Base-by-base conservation (phyloP, 805 yeast genomes). In the Debaryomyces hansenii region DNA sequence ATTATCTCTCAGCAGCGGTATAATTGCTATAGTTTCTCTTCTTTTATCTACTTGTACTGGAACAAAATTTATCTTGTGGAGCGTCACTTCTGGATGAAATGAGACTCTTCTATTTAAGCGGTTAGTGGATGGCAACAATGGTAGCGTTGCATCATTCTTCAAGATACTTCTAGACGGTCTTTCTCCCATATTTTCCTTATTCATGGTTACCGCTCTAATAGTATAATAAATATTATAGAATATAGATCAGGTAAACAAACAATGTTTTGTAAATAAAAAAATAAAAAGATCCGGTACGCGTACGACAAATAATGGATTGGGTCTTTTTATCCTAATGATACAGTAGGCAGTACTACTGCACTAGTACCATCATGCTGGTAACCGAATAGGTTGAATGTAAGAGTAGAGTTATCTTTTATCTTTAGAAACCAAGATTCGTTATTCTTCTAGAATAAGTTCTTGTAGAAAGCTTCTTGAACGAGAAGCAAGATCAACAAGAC, bases 51-150 rank as follows among this genome's bases (percentile, higher is more conserved):
- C 34, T 36, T 48, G 48, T 14, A 41, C 55, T 7, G 65, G 69
- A 38, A 66, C 64, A 49, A 63, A 60, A 48, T 66, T 82, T 53
- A 76, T 73, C 56, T 82, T 79, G 56, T 83, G 87, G 35, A 84
- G 69, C 3, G 86, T 83, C 0, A 83, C 88, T 53, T 83, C 87
- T 1, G 87, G 87, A 0, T 91, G 91, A 70, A 87, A 87, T 4
- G 90, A 83, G 4, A 87, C 92, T 20, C 92, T 65, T 47, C 92
- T 65, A 32, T 66, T 56, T n/a, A 39, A 24, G n/a, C 42, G 28
- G 15, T 27, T 28, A 12, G 20, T 27, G 21, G 47, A 53, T 39
- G 46, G 50, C 20, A 47, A 41, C 15, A 60, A 37, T 1, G 65
- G 65, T 16, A 58, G 44, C 1, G 65, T 57, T 28, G 55, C 54